phyloP scores from a whole-genome alignment of 1,139 yeast genomes.

The Hyphopichia khmerensis region DNA sequence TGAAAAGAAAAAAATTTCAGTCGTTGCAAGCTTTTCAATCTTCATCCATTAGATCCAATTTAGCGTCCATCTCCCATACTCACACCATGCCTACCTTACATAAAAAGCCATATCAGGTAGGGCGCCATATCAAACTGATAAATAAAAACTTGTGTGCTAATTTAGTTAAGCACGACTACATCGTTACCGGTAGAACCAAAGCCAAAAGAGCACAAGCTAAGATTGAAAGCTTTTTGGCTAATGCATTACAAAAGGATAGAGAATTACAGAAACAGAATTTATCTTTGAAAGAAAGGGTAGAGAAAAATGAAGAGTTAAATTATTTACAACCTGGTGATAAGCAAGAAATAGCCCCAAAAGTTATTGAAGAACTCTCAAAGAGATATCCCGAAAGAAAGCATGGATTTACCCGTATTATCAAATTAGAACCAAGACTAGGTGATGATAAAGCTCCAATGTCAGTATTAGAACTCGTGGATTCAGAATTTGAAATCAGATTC shows the following conservation, averaged over 20 bases:
- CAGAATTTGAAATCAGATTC: constrained; percentile 67
- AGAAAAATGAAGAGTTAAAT: constrained; percentile 24
- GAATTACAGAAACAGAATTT: constrained; percentile 12
- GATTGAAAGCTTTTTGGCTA: constrained; percentile 40
- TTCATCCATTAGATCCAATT: neutral
- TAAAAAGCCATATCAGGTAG: constrained; percentile 44
- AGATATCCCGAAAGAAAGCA: constrained; percentile 66
- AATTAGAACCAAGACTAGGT: constrained; percentile 76
- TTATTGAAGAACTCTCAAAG: constrained; percentile 61
- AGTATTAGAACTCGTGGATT: constrained; percentile 81
- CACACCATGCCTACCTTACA: constrained; percentile 41
- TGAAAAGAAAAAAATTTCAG: neutral
- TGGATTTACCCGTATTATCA: constrained; percentile 85
- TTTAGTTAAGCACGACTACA: constrained; percentile 45
- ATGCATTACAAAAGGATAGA: constrained; percentile 23
- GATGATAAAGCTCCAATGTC: constrained; percentile 94
- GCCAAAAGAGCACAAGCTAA: constrained; percentile 49
- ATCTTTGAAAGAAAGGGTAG: constrained; percentile 19
- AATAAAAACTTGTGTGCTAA: constrained; percentile 47
- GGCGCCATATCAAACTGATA: constrained; percentile 46
- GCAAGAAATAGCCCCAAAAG: constrained; percentile 48
- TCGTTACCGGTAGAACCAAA: constrained; percentile 45
- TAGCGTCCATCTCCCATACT: neutral
- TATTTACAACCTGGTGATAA: constrained; percentile 44
- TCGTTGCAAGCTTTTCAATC: too few relatives aligned